Evolutionary conservation across 768 basidiomycete species (phyloP).

Genomic region (Tephrocybe sp.): DNA sequence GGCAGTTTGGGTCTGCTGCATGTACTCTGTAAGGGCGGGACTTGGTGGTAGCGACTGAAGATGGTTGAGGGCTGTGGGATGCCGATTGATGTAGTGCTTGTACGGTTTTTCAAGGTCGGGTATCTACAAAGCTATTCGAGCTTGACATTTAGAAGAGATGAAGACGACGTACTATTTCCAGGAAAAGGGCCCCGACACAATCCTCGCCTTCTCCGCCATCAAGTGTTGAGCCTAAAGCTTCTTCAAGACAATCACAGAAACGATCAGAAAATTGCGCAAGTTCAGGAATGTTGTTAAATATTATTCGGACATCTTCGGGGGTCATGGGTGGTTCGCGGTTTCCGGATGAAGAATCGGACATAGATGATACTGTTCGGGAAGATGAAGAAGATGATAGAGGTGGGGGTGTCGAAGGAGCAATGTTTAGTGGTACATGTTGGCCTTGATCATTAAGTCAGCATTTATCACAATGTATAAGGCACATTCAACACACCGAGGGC

Average conservation of each 20-base stretch:
- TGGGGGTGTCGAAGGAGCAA: constrained; percentile 36
- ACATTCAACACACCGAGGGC: constrained; percentile 56
- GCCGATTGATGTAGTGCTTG: constrained; percentile 78
- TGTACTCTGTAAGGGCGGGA: constrained; percentile 61
- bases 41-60: constrained; percentile 44
- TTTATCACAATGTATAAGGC: neutral
- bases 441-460: constrained; percentile 23
- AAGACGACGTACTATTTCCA: constrained; percentile 47
- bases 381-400: constrained; percentile 52
- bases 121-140: constrained; percentile 39
- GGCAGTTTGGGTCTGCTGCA: constrained; percentile 60
- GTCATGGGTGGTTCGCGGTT: constrained; percentile 60
- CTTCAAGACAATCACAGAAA: constrained; percentile 63
- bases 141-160: constrained; percentile 5
- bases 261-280: constrained; percentile 69
- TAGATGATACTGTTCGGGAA: constrained; percentile 46
- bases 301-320: constrained; percentile 61
- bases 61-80: constrained; percentile 71
- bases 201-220: constrained; percentile 71
- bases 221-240: constrained; percentile 59
- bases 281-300: constrained; percentile 77
- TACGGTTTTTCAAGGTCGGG: constrained; percentile 71
- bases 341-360: constrained; percentile 43
- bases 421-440: constrained; percentile 23
- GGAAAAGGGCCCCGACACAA: constrained; percentile 65